Percentiles rank a stretch among this genome's conserved stretches.
Evolutionary conservation across 192 early-diverging fungal genomes (phyloP).

Genomic region (Linnemannia hyalina): DNA sequence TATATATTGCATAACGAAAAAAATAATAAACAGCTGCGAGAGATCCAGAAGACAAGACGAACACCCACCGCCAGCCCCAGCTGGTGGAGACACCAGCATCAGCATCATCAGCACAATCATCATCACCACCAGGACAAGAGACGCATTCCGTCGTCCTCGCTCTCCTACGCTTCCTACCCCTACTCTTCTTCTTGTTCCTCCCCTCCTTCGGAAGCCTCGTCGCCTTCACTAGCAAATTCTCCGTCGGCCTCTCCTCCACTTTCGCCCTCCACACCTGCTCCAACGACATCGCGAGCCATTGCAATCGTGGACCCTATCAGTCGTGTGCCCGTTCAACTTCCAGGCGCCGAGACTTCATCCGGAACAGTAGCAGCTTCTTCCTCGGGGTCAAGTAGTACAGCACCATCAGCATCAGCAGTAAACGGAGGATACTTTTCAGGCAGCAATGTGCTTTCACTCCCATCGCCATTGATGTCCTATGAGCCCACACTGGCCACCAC

Average conservation of each 20-base stretch:
- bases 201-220: background rate
- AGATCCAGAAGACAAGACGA: background rate
- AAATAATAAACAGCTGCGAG: background rate
- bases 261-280: background rate
- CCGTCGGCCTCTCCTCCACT: background rate
- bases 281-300: conserved; percentile 13
- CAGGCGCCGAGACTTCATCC: background rate
- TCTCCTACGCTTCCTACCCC: background rate
- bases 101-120: background rate
- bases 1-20: background rate
- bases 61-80: background rate
- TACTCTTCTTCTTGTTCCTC: background rate
- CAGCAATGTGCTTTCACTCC: background rate
- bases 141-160: background rate
- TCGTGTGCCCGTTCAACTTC: conserved; percentile 15
- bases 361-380: background rate
- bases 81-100: background rate
- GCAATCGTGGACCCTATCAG: conserved; percentile 32
- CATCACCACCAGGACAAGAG: background rate
- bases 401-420: background rate
- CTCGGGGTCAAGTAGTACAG: background rate
- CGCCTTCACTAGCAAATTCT: background rate
- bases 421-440: background rate
- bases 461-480: background rate
- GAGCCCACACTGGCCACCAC: background rate